Evolutionary conservation across 75 land plant genomes (phyloP).

Genomic region (Selaginella tamariscina): DNA sequence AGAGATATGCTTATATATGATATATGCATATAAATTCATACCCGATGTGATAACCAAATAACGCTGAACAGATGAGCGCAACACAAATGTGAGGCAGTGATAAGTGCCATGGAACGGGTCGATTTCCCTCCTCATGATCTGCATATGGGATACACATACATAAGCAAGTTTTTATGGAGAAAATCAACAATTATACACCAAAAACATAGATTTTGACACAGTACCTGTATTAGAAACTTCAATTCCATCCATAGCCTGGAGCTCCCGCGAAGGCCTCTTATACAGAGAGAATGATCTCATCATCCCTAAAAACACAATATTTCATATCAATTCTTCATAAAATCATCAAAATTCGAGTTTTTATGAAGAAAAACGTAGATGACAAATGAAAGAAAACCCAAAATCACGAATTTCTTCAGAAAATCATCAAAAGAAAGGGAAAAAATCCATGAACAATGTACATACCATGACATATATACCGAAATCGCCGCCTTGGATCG

Average conservation of each 20-base stretch:
- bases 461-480: too few species aligned
- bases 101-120: conserved; percentile 38
- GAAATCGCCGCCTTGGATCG: too few species aligned
- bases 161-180: not conserved
- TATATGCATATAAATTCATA: conserved; percentile 12
- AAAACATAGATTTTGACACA: too few species aligned
- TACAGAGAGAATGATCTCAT: not conserved
- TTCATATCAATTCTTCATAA: too few species aligned
- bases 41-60: conserved; percentile 88
- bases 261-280: not conserved
- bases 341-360: too few species aligned
- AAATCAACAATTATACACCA: not conserved
- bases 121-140: not conserved
- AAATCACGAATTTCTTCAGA: too few species aligned
- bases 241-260: not conserved
- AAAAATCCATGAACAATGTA: too few species aligned
- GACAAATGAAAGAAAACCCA: too few species aligned
- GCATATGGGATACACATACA: not conserved
- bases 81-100: conserved; percentile 70
- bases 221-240: not conserved
- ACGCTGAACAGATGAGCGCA: conserved; percentile 51
- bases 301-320: too few species aligned
- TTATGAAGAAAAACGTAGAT: too few species aligned
- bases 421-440: too few species aligned
- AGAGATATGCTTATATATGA: too few species aligned